Evolutionary conservation across 2,329 filamentous ascomycete genomes (phyloP), one percentile per base, ranked within the genome.

Genomic region (Aquanectria penicillioides): DNA sequence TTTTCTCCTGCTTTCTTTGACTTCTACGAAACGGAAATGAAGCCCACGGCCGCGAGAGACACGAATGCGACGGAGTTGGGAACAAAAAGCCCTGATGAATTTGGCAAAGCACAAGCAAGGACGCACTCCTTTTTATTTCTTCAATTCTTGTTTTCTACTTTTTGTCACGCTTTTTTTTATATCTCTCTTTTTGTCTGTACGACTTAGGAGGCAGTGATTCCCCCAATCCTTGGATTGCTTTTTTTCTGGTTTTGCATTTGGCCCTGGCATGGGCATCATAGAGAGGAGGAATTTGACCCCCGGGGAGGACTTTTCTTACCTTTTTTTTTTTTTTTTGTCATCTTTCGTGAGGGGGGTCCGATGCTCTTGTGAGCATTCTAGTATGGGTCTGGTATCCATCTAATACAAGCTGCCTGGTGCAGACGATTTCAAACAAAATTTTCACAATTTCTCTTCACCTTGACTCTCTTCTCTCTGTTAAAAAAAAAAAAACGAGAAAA

Each of bases 401-500:
- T 57, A 63, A 65, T 64, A 51, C 43, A 59, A 47, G 58, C 68
- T 70, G 68, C 68, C 68, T 61, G 68, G 68, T 51, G 68, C 68
- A 70, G 68, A 65, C 36, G n/a, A 59, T 40, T 58, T 43, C 37
- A 55, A 43, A 54, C 20, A 37, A 22, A 53, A 50, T 46, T 41
- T 47, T 59, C 1, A 13, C 9, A 6, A 17, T 17, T 52, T 9
- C 8, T 17, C 31, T 15, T 7, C 5, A 48, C n/a, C 5, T 22
- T 38, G 22, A n/a, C 17, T 13, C n/a, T 25, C n/a, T n/a, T n/a
- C n/a, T n/a, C n/a, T n/a, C n/a, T n/a, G n/a, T n/a, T n/a, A n/a
- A n/a, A n/a, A n/a, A n/a, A n/a, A n/a, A n/a, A n/a, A n/a, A n/a
- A n/a, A n/a, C n/a, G n/a, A n/a, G n/a, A n/a, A n/a, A n/a, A n/a